A percentile compares a stretch with the other conserved stretches of the same genome.
Conservation (phyloP, 192 early-diverging fungal genomes). For the Funneliformis geosporum region DNA sequence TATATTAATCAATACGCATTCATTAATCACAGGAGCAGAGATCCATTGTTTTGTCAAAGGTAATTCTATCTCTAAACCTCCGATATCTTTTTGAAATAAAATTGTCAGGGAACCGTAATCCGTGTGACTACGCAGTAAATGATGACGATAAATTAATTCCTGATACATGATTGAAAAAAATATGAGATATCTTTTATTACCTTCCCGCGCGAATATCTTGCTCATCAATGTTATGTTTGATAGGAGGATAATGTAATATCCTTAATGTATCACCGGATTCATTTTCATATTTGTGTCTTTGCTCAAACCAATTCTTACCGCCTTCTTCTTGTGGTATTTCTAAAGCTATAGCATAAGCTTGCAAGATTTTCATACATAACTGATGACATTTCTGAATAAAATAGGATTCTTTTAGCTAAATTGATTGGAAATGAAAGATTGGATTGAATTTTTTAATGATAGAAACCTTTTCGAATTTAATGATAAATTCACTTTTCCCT, state of each 20-base stretch:
- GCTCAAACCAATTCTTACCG: conserved; percentile 52
- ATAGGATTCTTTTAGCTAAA: conserved; percentile 1
- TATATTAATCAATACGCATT: conserved; percentile 60
- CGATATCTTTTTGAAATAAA: conserved; percentile 66
- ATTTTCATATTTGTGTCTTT: conserved; percentile 51
- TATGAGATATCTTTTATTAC: conserved; percentile 27
- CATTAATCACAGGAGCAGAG: conserved; percentile 57
- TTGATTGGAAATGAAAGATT: not conserved
- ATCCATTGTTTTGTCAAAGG: conserved; percentile 53
- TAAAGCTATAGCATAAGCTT: conserved; percentile 63
- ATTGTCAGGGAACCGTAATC: conserved; percentile 73
- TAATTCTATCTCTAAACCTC: conserved; percentile 57
- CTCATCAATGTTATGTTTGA: conserved; percentile 41
- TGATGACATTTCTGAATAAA: conserved; percentile 46
- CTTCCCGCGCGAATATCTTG: conserved; percentile 53
- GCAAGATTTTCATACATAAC: conserved; percentile 51
- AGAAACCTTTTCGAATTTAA: conserved; percentile 41
- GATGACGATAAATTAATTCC: not conserved
- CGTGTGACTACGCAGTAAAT: conserved; percentile 47
- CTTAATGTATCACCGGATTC: conserved; percentile 52
- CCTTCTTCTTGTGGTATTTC: conserved; percentile 58
- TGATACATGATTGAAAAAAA: not conserved
- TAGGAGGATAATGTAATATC: conserved; percentile 63
- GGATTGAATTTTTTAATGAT: not conserved
- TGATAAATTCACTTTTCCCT: conserved; percentile 29